Percentiles rank a stretch among this genome's conserved stretches.
These are phyloP conservation scores for Cryphonectria naterciae DNA, from an alignment of 2,329 filamentous ascomycete genomes.

Conservation along the genomic window DNA sequence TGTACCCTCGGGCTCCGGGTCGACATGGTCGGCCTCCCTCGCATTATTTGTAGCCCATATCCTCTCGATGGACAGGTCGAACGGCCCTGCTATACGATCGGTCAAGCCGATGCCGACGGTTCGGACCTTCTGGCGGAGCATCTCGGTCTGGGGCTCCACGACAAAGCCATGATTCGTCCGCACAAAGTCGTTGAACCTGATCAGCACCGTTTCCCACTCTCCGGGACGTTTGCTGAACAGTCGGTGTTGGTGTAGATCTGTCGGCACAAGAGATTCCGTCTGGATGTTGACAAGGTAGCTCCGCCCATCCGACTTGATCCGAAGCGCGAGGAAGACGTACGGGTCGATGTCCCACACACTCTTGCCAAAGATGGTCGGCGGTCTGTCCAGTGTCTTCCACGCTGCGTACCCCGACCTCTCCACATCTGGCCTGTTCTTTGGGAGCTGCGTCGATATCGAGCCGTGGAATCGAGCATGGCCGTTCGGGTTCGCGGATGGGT, in stretches of 20 bases:
- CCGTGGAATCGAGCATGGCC: constrained; percentile 84
- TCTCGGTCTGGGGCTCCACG: constrained; percentile 89
- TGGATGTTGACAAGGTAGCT: constrained; percentile 96
- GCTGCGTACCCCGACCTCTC: constrained; percentile 86
- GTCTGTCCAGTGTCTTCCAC: constrained; percentile 81
- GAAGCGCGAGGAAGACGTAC: constrained; percentile 84
- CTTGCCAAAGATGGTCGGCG: constrained; percentile 81
- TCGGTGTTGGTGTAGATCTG: constrained; percentile 95
- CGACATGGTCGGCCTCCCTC: constrained; percentile 40
- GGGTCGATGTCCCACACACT: constrained; percentile 88
- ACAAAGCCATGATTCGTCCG: constrained; percentile 91
- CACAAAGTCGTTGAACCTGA: constrained; percentile 92
- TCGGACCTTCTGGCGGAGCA: constrained; percentile 82
- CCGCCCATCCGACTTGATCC: constrained; percentile 87
- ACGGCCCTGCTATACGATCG: constrained; percentile 85
- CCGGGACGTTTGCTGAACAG: constrained; percentile 78
- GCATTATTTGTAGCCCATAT: constrained; percentile 87
- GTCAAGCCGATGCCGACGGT: constrained; percentile 88
- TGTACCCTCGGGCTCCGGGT: constrained; percentile 23
- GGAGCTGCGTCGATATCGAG: constrained; percentile 83
- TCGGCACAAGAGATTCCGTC: constrained; percentile 89
- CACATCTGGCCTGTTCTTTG: constrained; percentile 72
- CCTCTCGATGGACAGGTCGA: constrained; percentile 81
- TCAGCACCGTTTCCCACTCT: constrained; percentile 92
- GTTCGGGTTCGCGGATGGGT: constrained; percentile 37